Evolutionary conservation across 2,329 filamentous ascomycete genomes (phyloP), one percentile per base, ranked within the genome.

Genomic region (Ophiosphaerella narmari): DNA sequence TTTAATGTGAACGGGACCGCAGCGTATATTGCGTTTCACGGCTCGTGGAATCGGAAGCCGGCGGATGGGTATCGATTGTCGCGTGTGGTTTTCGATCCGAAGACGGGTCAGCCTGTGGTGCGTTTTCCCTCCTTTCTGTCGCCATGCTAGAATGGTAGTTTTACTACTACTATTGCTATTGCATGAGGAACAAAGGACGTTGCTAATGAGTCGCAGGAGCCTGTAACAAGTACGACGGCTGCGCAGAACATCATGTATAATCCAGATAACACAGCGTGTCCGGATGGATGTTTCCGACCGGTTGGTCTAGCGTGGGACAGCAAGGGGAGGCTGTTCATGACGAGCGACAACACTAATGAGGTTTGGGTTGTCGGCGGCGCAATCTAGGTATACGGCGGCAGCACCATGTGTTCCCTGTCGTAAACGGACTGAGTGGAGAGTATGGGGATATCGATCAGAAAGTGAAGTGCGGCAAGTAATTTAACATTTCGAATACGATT

Each of bases 11-110:
- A 80, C 37, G 78, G 77, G 7, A 77, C 75, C 3, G 71, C 75
- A 3, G 86, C 85, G 0, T 90, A 82, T 67, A 74, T 91, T 23
- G 77, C 82, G 1, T 89, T 90, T 71, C 87, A 89, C 68, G 87
- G 87, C 7, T 86, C 81, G 69, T 89, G 50, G 84, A 48, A 65
- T 39, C 49, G 46, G 8, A 32, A n/a, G 5, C 52, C 54, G 21
- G 50, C 62, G 2, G 60, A 65, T 46, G 62, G 62, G 7, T 65
- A 54, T 39, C 46, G 62, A 13, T 39, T 65, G 12, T 54, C 48
- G 39, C 48, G 52, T n/a, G 51, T 65, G 12, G 47, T 45, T 12
- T 47, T 61, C 32, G 32, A 61, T 26, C 67, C 75, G 33, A 36
- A 38, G n/a, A 57, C 55, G 38, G 61, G 61, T 12, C 50, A 54